Percentiles rank a stretch among this genome's conserved stretches.
Conservation (phyloP, 1,284 basidiomycete genomes). For the Pisolithus thermaeus region DNA sequence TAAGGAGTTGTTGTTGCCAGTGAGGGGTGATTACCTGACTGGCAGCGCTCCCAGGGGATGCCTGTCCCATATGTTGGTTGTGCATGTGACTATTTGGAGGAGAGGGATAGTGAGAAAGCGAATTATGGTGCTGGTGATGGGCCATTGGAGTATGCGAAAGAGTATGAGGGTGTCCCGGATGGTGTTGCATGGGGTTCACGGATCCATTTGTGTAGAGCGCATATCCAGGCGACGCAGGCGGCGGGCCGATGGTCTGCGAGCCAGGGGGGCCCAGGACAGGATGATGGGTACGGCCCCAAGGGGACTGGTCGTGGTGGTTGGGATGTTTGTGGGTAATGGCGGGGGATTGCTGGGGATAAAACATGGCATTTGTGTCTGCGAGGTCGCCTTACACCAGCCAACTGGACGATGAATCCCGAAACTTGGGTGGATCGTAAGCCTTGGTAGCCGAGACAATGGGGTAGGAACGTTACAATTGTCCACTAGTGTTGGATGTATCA, state of each 20-base stretch:
- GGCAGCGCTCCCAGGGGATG: slow-evolving; percentile 55
- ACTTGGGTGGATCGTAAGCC: slow-evolving; percentile 7
- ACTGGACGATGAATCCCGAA: slow-evolving; percentile 4
- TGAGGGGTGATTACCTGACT: slow-evolving; percentile 64
- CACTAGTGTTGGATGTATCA: slow-evolving; percentile 9
- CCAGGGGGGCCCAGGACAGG: slow-evolving; percentile 54
- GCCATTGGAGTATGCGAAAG: slow-evolving; percentile 49
- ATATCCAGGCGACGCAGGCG: slow-evolving; percentile 65
- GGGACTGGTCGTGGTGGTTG: slow-evolving; percentile 62
- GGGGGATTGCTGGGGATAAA: slow-evolving; percentile 75
- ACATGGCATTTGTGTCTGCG: slow-evolving; percentile 52
- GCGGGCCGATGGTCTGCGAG: slow-evolving; percentile 48
- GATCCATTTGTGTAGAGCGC: slow-evolving; percentile 65
- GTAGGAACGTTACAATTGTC: slow-evolving; percentile 2
- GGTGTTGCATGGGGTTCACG: slow-evolving; percentile 53
- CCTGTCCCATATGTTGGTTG: slow-evolving; percentile 51
- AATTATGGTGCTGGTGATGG: slow-evolving; percentile 73
- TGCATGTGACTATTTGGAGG: slow-evolving; percentile 58
- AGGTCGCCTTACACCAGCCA: slow-evolving; percentile 7
- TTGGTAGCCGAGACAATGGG: slow-evolving; percentile 6
- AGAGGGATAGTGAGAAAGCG: slow-evolving; percentile 67
- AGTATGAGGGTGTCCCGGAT: slow-evolving; percentile 45
- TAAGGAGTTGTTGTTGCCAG: slow-evolving; percentile 77
- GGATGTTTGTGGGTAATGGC: slow-evolving; percentile 70
- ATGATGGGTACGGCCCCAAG: slow-evolving; percentile 61